A percentile compares a stretch with the other conserved stretches of the same genome.
Conservation (phyloP, 2,329 filamentous ascomycete species). For the Clarireedia sp. region DNA sequence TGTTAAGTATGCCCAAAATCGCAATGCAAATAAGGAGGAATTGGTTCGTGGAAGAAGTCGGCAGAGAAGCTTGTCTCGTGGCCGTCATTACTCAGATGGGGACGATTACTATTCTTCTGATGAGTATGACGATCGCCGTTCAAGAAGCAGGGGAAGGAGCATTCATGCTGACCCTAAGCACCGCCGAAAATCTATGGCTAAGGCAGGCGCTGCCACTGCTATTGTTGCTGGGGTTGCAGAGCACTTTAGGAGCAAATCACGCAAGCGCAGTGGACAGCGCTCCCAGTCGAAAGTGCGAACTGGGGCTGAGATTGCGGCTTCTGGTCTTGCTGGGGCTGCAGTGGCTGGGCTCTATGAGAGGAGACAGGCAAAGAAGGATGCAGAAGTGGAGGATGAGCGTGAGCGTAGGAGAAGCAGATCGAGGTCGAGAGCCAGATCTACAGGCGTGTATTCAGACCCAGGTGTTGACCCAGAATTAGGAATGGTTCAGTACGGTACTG, state of each 20-base stretch:
- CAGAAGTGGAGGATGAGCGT: slow-evolving; percentile 30
- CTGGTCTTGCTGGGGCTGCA: slow-evolving; percentile 51
- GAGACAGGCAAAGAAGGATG: slow-evolving; percentile 52
- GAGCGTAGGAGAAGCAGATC: slow-evolving; percentile 26
- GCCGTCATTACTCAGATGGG: slow-evolving; percentile 35
- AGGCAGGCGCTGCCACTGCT: slow-evolving; percentile 41
- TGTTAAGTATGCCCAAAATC: slow-evolving; percentile 54
- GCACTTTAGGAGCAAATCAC: slow-evolving; percentile 48
- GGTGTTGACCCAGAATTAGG: slow-evolving; percentile 56
- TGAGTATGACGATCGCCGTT: slow-evolving; percentile 25
- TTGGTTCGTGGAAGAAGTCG: slow-evolving; percentile 44
- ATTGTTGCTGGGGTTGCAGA: slow-evolving; percentile 51
- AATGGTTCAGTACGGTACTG: slow-evolving; percentile 58
- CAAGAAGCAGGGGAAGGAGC: slow-evolving; percentile 36
- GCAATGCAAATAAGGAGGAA: slow-evolving; percentile 53
- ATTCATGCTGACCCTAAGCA: slow-evolving; percentile 43
- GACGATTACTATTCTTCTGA: slow-evolving; percentile 16
- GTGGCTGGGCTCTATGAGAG: slow-evolving; percentile 55
- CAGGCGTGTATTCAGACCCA: slow-evolving; percentile 39
- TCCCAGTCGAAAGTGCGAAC: slow-evolving; percentile 36
- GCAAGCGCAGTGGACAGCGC: slow-evolving; percentile 34
- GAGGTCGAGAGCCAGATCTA: slow-evolving; percentile 43
- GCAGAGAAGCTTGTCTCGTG: slow-evolving; percentile 35
- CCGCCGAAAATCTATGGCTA: slow-evolving; percentile 26
- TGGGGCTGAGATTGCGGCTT: slow-evolving; percentile 53